Conservation (phyloP, 306 rosid species). For the Cyamopsis tetragonoloba region DNA sequence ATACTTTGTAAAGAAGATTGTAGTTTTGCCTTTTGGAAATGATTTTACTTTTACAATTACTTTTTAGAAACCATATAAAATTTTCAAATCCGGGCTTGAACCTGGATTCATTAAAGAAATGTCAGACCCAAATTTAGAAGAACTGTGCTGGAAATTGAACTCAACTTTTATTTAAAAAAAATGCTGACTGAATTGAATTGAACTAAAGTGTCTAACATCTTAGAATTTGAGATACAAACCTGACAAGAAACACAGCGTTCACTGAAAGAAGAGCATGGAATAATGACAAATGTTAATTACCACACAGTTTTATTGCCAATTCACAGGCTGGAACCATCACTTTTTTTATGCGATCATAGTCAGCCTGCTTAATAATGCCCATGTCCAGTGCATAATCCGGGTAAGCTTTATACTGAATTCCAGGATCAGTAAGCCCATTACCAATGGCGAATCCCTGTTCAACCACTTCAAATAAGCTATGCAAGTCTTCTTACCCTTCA, state of each 20-base stretch:
- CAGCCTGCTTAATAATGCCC: conserved; percentile 66
- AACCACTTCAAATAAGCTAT: conserved; percentile 28
- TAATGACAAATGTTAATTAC: conserved; percentile 40
- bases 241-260: not conserved
- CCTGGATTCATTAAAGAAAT: not conserved
- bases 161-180: not conserved
- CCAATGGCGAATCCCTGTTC: conserved; percentile 97
- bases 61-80: not conserved
- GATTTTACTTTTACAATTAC: not conserved
- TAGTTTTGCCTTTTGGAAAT: not conserved
- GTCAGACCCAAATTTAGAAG: not conserved
- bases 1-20: not conserved
- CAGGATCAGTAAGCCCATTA: conserved; percentile 97
- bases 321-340: conserved; percentile 78
- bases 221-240: too few relatives aligned
- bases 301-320: conserved; percentile 76
- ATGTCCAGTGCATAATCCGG: conserved; percentile 84
- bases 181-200: not conserved
- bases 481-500: not conserved
- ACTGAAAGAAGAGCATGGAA: conserved; percentile 2
- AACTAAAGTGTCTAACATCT: too few relatives aligned
- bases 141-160: not conserved
- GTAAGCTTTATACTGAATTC: conserved; percentile 85
- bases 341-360: conserved; percentile 58
- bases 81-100: not conserved